Conservation (phyloP, 2,329 filamentous ascomycete species). For the Davidsoniella neocaledoniae region DNA sequence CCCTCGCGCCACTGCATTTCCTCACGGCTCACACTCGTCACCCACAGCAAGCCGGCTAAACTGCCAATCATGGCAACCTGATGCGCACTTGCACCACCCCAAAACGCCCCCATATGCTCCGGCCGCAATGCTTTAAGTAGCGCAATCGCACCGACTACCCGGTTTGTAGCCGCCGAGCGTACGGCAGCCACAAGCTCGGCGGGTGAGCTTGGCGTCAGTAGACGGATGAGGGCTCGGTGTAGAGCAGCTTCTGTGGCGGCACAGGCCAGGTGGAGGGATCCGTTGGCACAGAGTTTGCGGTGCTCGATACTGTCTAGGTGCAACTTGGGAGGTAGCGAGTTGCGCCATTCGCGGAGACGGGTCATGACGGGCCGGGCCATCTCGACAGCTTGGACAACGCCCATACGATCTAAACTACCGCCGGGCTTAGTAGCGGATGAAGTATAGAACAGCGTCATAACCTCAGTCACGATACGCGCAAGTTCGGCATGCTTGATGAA, state of each 20-base stretch:
- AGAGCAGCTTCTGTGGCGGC: conserved; percentile 27
- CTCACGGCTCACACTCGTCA: conserved; percentile 13
- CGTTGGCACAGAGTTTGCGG: conserved; percentile 23
- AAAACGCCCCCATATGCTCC: conserved; percentile 25
- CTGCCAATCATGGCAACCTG: conserved; percentile 19
- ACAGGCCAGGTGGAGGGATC: conserved; percentile 26
- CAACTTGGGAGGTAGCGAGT: conserved; percentile 25
- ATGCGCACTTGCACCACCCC: conserved; percentile 21
- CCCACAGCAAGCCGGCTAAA: conserved; percentile 18
- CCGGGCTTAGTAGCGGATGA: conserved; percentile 9
- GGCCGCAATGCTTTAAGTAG: conserved; percentile 22
- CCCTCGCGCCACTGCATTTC: conserved; percentile 25
- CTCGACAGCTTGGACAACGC: conserved; percentile 21
- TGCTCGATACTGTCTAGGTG: conserved; percentile 24
- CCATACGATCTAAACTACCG: conserved; percentile 7
- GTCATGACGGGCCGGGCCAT: conserved; percentile 31
- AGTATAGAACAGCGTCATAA: conserved; percentile 19
- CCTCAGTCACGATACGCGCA: conserved; percentile 27
- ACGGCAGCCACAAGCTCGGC: conserved; percentile 12
- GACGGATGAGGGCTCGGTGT: conserved; percentile 25
- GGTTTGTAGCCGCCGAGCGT: conserved; percentile 17
- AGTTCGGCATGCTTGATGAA: conserved; percentile 29
- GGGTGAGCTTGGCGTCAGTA: conserved; percentile 3
- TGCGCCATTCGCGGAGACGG: conserved; percentile 28
- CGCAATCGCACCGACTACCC: conserved; percentile 19